Base-by-base conservation (phyloP, 2,329 filamentous ascomycete species). In the Coniochaeta ligniaria region DNA sequence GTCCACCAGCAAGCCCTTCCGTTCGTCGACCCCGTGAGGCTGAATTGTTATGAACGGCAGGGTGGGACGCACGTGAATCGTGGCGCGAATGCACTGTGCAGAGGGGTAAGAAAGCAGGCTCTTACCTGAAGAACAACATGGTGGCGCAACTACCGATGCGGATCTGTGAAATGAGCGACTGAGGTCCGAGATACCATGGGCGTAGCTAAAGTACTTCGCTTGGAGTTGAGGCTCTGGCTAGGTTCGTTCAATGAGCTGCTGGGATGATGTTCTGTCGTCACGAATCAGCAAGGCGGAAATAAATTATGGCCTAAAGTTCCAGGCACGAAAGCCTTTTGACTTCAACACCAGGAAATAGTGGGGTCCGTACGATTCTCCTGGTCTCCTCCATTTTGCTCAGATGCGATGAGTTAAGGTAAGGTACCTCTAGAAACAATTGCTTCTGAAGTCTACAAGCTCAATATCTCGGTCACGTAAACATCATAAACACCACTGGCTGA, bases 51-150 rank as follows among this genome's bases (percentile, higher is more conserved):
- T 41, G 38, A 41, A n/a, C 3, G n/a, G 16, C 35, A 33, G 11
- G 38, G 43, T 24, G 43, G 20, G 43, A 47, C 43, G 20, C 43
- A 47, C 20, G 43, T 47, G 43, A 8, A 24, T 6, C 38, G 16
- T 6, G 3, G 16, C 38, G 35, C 38, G n/a, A 43, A 4, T 31
- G 17, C 17, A 43, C 6, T 43, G 36, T 4, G 36, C 14, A 14
- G 36, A 38, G 36, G 36, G 41, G 41, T 4, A 22, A 43, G n/a
- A 22, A 43, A 43, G 17, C 41, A 20, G 17, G 17, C 2, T 17
- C 58, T 43, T 52, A 59, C 58, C 58, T 59, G 45, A 59, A 59
- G 45, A 59, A 59, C 31, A 59, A 41, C 58, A 59, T 59, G 3
- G n/a, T 55, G 26, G 26, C 11, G 33, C 35, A 35, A 58, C 56